Base-by-base conservation (phyloP, 139 green algal genomes). In the Coelastrella sp. region DNA sequence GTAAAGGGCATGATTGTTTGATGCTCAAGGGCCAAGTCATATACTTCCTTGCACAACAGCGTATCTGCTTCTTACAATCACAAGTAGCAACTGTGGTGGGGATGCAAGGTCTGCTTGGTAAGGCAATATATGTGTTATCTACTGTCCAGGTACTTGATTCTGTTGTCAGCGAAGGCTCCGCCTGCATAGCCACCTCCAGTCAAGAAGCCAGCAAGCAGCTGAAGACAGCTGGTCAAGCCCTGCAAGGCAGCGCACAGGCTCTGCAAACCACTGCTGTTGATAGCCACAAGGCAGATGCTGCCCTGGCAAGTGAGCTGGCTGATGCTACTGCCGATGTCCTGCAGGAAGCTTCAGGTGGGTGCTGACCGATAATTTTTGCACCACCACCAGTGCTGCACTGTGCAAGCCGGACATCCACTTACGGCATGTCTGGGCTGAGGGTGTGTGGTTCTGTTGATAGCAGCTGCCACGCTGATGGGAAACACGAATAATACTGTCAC, bases 131-230 rank as follows among this genome's bases (percentile, higher is more conserved):
- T 20, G 63, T 70, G 11, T 70, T 70, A 3, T 5, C 3, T 49
- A 49, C 63, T 20, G 20, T 81, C 17, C 66, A 89, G 66, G 85
- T 58, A 20, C 20, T 84, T 27, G n/a, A 12, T 10, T 22, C 22
- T 11, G 10, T 84, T 19, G 85, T 49, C 7, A 5, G 7, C 0
- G n/a, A 90, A 9, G 58, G 85, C n/a, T 22, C 24, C 27, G 73
- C 73, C 49, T 61, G 72, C 17, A 65, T 88, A n/a, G 56, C 49
- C 49, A 49, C 49, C 11, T 15, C 22, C 22, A 58, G 84, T 57
- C n/a, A 81, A n/a, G 56, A 57, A 60, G 63, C 58, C 66, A 88
- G 20, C 9, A 9, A 84, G 15, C 56, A 84, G 74, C 60, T 90
- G 15, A n/a, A 11, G 7, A 25, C 15, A 14, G 59, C 59, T 19